Evolutionary conservation across 2,329 filamentous ascomycete genomes (phyloP), one percentile per base, ranked within the genome.

Genomic region (Sarocladium strictum): DNA sequence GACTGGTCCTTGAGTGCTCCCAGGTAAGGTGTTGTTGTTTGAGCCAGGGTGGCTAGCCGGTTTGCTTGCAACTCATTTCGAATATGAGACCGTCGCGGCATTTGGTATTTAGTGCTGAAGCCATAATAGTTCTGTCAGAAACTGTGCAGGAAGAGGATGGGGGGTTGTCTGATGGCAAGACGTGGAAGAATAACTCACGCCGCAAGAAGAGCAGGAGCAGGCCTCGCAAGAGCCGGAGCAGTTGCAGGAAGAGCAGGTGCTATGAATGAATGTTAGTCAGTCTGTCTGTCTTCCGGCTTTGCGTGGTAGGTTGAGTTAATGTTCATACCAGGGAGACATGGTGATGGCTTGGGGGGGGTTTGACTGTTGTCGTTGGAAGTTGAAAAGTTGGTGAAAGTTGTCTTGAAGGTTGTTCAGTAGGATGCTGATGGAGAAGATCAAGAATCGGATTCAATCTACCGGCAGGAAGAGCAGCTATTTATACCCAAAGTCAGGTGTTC

Each of bases 141-240:
- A 15, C 32, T 33, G 32, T 9, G 32, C 32, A 33, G 32, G 9
- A 33, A 33, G 32, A 15, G 15, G 32, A 9, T 33, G 32, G 32
- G 15, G 32, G 32, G 9, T 33, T 33, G 32, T 33, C 32, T 15
- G 15, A 15, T 33, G 15, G 32, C 32, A 33, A 33, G 32, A n/a
- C n/a, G n/a, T n/a, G 29, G 29, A 12, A 5, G 19, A 21, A 43
- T 35, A 55, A n/a, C 47, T 43, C 27, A 55, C 54, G 45, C 47
- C 38, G 54, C 54, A 55, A 53, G 54, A 45, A 27, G 33, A 9
- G 54, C 54, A 55, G 14, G 32, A 26, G 54, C 54, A 55, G 15
- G 54, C 41, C 3, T 55, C 37, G 54, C 54, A 55, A 35, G 47
- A 14, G 54, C 54, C 54, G 26, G 54, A 43, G 54, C 54, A 55